Evolutionary conservation across 495 filamentous ascomycete species (phyloP), one percentile per base, ranked within the genome.

Genomic region (Penicillium bovifimosum): DNA sequence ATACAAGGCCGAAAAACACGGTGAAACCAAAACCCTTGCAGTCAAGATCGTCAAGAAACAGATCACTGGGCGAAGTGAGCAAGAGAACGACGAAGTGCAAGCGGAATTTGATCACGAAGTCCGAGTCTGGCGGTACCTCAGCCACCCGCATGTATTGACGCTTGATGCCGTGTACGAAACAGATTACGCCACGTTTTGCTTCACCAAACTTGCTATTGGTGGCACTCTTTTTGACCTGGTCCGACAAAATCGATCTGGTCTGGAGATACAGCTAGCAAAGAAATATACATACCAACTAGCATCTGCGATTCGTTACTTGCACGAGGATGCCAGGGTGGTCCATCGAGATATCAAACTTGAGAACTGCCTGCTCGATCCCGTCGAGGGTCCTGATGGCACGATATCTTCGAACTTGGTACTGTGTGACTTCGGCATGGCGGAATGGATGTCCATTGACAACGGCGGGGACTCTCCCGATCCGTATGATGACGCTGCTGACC

Each of bases 311-410:
- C 79, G 86, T 17, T 90, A 90, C 65, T 67, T 90, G 1, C 86
- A 90, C 55, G 79, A 89, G 65, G 86, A 90, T 62, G 79, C 85
- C 26, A 76, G 77, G 1, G 77, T 90, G 34, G 81, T 87, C 8
- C 86, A 90, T 60, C 73, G 86, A 28, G 86, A 90, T 60, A 81
- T 90, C 60, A 90, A 90, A 67, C 76, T 89, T 6, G 86, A 90
- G 63, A 90, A 90, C 55, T 90, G 86, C 55, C 76, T 90, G 9
- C 60, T 90, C 20, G 85, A 89, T 55, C 77, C 80, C 0, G 62
- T 75, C 38, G 68, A 75, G 6, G 54, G 59, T 1, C 52, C 63
- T 1, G 78, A 82, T 53, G 79, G 76, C 13, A 66, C 64, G 3
- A 60, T 61, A 10, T 59, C 69, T 7, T 84, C 83, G 3, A 80